Conservation (phyloP, 2,329 filamentous ascomycete genomes). For the Sarocladium kiliense region DNA sequence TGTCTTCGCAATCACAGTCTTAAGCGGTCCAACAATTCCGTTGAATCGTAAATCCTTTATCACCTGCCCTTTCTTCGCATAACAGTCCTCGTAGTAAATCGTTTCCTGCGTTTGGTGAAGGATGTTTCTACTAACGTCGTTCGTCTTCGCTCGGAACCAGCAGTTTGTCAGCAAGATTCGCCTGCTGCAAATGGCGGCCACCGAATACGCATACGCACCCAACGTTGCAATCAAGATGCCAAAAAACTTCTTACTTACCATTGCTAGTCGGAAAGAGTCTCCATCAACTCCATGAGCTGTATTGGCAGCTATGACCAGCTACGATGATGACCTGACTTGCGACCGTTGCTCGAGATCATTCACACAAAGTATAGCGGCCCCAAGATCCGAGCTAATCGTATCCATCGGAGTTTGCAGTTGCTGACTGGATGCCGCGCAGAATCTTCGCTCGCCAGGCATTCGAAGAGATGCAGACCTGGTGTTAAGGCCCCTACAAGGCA, state of each 20-base stretch:
- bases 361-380: background rate
- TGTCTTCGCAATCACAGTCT: too few relatives aligned
- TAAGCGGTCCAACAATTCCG: too few relatives aligned
- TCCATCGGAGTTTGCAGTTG: background rate
- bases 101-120: too few relatives aligned
- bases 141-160: background rate
- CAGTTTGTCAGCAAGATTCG: background rate
- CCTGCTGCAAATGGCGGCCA: background rate
- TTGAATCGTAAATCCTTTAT: too few relatives aligned
- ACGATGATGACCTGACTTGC: background rate
- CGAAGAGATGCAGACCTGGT: conserved; percentile 2
- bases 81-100: too few relatives aligned
- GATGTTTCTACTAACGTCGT: background rate
- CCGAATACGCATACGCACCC: too few relatives aligned
- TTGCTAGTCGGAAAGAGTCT: too few relatives aligned
- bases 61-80: too few relatives aligned
- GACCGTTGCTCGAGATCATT: conserved; percentile 1
- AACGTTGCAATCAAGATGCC: too few relatives aligned
- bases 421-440: background rate
- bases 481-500: background rate
- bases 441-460: conserved; percentile 7
- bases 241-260: too few relatives aligned
- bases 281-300: background rate
- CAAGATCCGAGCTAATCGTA: background rate
- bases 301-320: background rate